phyloP scores from a whole-genome alignment of 371 early-diverging fungal genomes.

The Lichtheimia corymbifera region DNA sequence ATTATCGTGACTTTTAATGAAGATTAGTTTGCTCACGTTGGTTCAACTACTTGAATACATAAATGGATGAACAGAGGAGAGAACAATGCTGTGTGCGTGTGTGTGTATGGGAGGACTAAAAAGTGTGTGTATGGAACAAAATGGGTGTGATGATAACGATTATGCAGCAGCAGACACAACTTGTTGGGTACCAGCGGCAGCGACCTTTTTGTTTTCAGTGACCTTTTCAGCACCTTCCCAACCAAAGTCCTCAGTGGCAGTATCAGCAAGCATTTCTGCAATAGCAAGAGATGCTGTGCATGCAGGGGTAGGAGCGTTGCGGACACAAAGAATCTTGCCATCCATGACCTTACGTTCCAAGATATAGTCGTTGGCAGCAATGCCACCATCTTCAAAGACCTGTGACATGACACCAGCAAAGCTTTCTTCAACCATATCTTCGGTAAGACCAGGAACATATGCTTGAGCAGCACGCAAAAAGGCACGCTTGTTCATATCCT shows the following conservation, averaged over 20 bases:
- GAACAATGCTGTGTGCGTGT: neutral
- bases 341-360: conserved; percentile 51
- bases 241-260: conserved; percentile 48
- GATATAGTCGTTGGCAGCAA: conserved; percentile 51
- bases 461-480: conserved; percentile 50
- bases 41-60: conserved; percentile 1
- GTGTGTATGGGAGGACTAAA: no score
- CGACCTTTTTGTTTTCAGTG: conserved; percentile 10
- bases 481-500: conserved; percentile 49
- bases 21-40: conserved; percentile 2
- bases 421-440: conserved; percentile 54
- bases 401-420: conserved; percentile 56
- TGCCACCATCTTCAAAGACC: conserved; percentile 48
- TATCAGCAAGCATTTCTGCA: conserved; percentile 50
- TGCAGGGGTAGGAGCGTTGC: conserved; percentile 56
- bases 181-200: conserved; percentile 2
- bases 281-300: conserved; percentile 53
- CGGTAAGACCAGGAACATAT: conserved; percentile 47
- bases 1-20: neutral
- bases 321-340: conserved; percentile 45
- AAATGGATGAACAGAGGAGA: neutral
- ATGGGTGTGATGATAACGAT: neutral
- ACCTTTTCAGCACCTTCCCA: conserved; percentile 26
- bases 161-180: conserved; percentile 11
- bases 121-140: neutral